These are phyloP conservation scores for Glarea lozoyensis DNA, from an alignment of 495 filamentous ascomycete species.

Conservation along the genomic window DNA sequence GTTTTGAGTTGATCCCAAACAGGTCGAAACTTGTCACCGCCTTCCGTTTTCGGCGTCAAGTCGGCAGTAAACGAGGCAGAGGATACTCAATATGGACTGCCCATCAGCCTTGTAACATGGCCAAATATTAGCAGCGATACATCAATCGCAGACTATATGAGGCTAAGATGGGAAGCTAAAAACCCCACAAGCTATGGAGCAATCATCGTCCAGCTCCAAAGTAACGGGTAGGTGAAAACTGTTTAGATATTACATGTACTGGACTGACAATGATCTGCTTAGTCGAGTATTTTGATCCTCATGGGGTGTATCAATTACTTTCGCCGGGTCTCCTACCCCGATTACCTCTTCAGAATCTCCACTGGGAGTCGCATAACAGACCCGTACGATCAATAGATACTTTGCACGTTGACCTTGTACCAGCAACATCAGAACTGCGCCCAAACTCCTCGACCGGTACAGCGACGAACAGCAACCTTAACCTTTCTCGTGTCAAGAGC, in stretches of 20 bases:
- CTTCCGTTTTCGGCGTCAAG: no score
- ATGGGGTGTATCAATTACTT: constrained; percentile 73
- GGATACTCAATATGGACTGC: no score
- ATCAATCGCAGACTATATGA: not conserved
- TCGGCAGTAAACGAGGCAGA: no score
- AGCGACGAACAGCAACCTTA: constrained; percentile 29
- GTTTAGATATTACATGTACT: not conserved
- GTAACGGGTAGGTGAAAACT: constrained; percentile 48
- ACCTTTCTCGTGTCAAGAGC: constrained; percentile 33
- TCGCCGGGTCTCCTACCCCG: constrained; percentile 65
- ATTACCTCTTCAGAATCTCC: constrained; percentile 83
- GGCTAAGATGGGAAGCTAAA: not conserved
- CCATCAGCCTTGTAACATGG: no score
- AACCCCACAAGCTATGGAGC: constrained; percentile 38
- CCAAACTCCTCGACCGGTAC: constrained; percentile 17
- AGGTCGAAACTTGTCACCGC: no score
- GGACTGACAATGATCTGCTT: constrained; percentile 3
- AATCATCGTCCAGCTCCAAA: constrained; percentile 59
- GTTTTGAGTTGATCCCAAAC: no score
- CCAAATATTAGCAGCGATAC: no score
- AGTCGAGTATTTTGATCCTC: constrained; percentile 82
- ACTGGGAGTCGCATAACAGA: constrained; percentile 91
- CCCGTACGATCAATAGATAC: constrained; percentile 88
- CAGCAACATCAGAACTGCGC: constrained; percentile 28
- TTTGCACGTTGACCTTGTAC: constrained; percentile 79